Evolutionary conservation across 129 eudicot genomes (phyloP), one percentile per base, ranked within the genome.

Genomic region (Flaveria robusta): DNA sequence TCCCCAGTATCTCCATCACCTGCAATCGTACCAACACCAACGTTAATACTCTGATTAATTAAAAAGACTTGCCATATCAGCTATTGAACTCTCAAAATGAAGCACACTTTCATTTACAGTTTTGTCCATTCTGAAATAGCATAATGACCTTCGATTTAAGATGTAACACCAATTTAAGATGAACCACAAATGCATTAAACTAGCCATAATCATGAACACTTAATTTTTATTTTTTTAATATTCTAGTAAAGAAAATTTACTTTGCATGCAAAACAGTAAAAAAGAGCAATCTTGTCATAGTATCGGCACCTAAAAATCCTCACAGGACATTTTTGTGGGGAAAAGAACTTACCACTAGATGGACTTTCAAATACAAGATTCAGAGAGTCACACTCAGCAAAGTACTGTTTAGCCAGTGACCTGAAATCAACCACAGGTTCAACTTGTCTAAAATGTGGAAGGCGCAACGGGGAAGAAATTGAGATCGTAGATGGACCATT

Each of bases 401-500:
- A 89, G 70, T 83, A 92, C 75, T 85, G 89, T 86, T 84, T 82
- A 66, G 97, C 97, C 73, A 92, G 81, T 71, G 79, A 77, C 81
- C 91, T 87, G 84, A 87, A 92, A 82, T 74, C 82, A 70, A 79
- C 84, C 80, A 68, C 34, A 74, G 89, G 83, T 80, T 87, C 96
- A 85, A 87, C 88, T 83, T 77, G 81, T 85, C 89, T 89, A 70
- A 85, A 89, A 72, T 89, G 82, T 50, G 97, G 96, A 67, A 87
- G 83, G 77, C 91, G 77, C 87, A 92, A 80, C 47, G 97, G 97
- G 18, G 97, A 92, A 71, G 92, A 87, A 75, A 92, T 87, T 82
- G 89, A 84, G 83, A 92, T 87, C 39, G 96, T 85, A 77, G 92
- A 85, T 41, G 92, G 92, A 78, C 97, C 96, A 81, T 92, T 89